These are phyloP conservation scores for Metschnikowia aberdeeniae DNA, from an alignment of 805 yeast genomes.

Conservation along the genomic window DNA sequence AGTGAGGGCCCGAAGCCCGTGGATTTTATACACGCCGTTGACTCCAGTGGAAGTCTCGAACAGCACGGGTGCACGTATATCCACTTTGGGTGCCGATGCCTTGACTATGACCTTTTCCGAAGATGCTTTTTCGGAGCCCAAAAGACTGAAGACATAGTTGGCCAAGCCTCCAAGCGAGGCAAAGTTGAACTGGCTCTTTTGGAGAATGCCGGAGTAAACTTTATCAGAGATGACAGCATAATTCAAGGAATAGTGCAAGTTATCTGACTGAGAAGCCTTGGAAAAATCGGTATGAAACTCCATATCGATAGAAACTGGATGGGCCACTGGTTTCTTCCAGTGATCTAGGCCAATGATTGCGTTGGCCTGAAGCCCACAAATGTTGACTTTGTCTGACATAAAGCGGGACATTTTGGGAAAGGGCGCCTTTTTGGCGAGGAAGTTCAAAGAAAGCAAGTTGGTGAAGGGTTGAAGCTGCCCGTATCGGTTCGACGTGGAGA, in stretches of 20 bases:
- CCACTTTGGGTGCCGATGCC: constrained; percentile 49
- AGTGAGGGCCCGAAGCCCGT: constrained; percentile 57
- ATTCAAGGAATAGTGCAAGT: constrained; percentile 75
- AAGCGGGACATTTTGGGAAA: constrained; percentile 8
- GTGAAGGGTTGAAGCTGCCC: not conserved
- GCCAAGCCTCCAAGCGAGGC: constrained; percentile 46
- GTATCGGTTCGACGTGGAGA: not conserved
- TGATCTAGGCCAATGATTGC: constrained; percentile 71
- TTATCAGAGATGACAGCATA: constrained; percentile 79
- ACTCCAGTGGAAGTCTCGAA: constrained; percentile 6
- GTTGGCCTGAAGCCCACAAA: constrained; percentile 55
- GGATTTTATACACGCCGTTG: constrained; percentile 35
- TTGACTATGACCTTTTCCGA: constrained; percentile 40
- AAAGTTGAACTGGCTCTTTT: constrained; percentile 37
- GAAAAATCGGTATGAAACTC: constrained; percentile 62
- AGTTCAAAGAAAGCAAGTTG: constrained; percentile 12
- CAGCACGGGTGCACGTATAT: constrained; percentile 47
- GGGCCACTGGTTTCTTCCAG: constrained; percentile 65
- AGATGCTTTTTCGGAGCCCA: constrained; percentile 42
- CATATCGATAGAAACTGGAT: constrained; percentile 60
- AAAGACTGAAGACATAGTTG: constrained; percentile 39
- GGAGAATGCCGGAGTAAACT: constrained; percentile 49
- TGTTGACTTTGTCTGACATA: constrained; percentile 37
- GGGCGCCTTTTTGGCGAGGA: constrained; percentile 10
- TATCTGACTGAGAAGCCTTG: constrained; percentile 76